Percentiles rank a stretch among this genome's conserved stretches.
These are phyloP conservation scores for Pythium pectinolyticum DNA, from an alignment of 352 stramenopile genomes.

Conservation along the genomic window DNA sequence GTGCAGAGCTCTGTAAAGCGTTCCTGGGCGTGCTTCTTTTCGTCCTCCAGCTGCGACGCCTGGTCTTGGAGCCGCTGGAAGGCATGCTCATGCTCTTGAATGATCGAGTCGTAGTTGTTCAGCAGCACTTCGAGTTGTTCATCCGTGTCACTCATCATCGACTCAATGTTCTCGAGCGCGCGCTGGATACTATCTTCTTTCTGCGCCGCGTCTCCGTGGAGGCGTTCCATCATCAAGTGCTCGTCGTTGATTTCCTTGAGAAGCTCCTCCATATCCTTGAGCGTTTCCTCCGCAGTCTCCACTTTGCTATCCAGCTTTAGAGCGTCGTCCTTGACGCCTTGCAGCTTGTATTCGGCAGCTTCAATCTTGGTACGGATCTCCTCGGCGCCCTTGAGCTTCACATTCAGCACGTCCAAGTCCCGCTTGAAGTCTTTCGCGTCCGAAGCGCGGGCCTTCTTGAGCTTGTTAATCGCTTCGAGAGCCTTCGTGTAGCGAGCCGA, in stretches of 20 bases:
- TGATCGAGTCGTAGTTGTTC: constrained; percentile 55
- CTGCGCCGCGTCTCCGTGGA: constrained; percentile 32
- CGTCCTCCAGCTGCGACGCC: constrained; percentile 28
- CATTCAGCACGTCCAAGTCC: constrained; percentile 89
- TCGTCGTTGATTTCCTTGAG: constrained; percentile 42
- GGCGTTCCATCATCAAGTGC: constrained; percentile 35
- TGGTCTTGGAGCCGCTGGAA: constrained; percentile 39
- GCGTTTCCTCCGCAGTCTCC: constrained; percentile 43
- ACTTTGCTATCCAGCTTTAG: constrained; percentile 40
- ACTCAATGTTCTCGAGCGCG: constrained; percentile 53
- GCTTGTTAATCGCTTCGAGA: constrained; percentile 95
- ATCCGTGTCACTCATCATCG: constrained; percentile 74
- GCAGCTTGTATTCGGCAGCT: constrained; percentile 44
- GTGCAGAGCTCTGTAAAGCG: constrained; percentile 39
- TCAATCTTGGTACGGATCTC: constrained; percentile 60
- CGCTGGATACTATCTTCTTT: constrained; percentile 45
- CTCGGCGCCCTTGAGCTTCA: constrained; percentile 73
- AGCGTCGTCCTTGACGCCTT: constrained; percentile 35
- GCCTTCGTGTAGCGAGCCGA: constrained; percentile 98
- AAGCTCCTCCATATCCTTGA: constrained; percentile 56
- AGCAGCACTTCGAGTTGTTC: constrained; percentile 53
- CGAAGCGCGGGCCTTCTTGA: constrained; percentile 81
- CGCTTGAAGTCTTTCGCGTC: constrained; percentile 93
- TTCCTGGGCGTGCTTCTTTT: constrained; percentile 35
- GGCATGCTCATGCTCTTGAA: constrained; percentile 40